Evolutionary conservation across 331 rosid genomes (phyloP), one percentile per base, ranked within the genome.

Genomic region (Spiraea crenata): DNA sequence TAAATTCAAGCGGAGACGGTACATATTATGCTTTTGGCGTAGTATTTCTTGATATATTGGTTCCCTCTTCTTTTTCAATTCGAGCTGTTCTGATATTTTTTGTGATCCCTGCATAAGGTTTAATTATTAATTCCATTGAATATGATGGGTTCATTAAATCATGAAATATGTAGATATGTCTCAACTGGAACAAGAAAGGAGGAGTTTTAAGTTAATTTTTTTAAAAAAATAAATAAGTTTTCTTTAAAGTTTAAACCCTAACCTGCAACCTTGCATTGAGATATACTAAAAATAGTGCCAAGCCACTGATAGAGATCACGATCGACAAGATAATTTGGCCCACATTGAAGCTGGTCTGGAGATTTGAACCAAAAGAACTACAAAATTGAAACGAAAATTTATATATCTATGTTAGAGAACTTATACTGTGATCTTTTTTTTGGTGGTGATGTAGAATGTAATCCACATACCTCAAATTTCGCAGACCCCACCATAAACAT

Each of bases 331-430:
- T 4, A 31, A 34, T 35, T 37, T 67, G 59, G 0, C 3, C 19
- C 3, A 0, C 3, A 51, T 16, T 1, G n/a, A 17, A 9, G n/a
- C 71, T 66, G 46, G 47, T 16, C 34, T 16, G 6, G 0, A 67
- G 35, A 14, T 66, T 66, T 66, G 57, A 66, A 48, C 57, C 64
- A 35, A 37, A 34, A 6, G 64, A 65, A 65, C 57, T 65, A 44
- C 70, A 20, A 56, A 56, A 31, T 25, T 31, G 7, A 57, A 57
- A 55, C 4, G 7, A 19, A 20, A 16, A 20, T 3, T 13, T 17
- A 55, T n/a, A 1, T 4, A 55, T 19, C 5, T 15, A 11, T 15
- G 31, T 25, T 25, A 25, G 31, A 25, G 31, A 13, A 50, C 16
- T 50, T 7, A 1, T 44, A n/a, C n/a, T n/a, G 9, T 44, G 7